Evolutionary conservation across 305 asterid genomes (phyloP).

Genomic region (Fraxinus latifolia): DNA sequence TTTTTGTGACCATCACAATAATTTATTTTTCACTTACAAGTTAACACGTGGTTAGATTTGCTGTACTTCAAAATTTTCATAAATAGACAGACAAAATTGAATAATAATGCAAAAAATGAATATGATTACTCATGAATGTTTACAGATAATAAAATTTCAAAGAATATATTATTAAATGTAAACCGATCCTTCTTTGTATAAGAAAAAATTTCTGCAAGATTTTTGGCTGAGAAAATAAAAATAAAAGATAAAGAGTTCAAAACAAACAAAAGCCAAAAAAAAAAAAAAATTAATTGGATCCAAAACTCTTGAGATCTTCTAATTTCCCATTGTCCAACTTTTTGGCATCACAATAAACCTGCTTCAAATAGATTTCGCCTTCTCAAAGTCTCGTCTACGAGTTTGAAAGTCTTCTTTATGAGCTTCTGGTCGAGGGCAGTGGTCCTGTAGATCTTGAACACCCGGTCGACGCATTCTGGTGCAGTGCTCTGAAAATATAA

Average conservation of each 20-base stretch:
- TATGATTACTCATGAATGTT: conserved; percentile 11
- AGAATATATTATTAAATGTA: conserved; percentile 18
- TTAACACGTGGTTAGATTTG: background rate
- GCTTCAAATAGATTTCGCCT: conserved; percentile 95
- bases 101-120: background rate
- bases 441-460: conserved; percentile 91
- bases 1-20: background rate
- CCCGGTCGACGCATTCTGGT: conserved; percentile 87
- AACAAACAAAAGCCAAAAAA: background rate
- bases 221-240: conserved; percentile 17
- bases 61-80: background rate
- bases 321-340: background rate
- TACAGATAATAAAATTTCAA: conserved; percentile 36
- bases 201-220: conserved; percentile 1
- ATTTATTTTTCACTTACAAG: background rate
- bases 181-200: conserved; percentile 20
- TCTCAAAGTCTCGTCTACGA: conserved; percentile 93
- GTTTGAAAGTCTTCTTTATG: conserved; percentile 97
- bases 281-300: conserved; percentile 12
- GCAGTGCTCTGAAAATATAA: conserved; percentile 87
- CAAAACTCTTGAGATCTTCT: conserved; percentile 2
- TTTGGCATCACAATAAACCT: conserved; percentile 60
- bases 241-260: conserved; percentile 10
- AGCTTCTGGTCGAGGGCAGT: conserved; percentile 97
- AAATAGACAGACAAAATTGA: background rate